Evolutionary conservation across 768 basidiomycete genomes (phyloP).

Genomic region (Tricholoma sp.): DNA sequence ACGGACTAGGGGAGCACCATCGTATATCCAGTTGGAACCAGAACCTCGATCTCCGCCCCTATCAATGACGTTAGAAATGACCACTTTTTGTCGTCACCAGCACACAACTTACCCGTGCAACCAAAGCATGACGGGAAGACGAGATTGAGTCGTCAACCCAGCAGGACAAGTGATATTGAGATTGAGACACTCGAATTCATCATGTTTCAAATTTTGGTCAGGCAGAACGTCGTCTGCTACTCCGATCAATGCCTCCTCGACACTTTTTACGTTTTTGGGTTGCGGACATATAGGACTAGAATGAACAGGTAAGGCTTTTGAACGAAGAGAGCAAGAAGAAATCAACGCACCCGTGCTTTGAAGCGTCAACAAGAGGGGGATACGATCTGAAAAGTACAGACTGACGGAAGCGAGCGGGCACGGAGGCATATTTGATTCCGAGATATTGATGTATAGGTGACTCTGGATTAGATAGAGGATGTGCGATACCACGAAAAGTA

Average conservation of each 20-base stretch:
- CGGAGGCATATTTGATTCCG: constrained; percentile 72
- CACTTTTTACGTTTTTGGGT: constrained; percentile 31
- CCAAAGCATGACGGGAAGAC: constrained; percentile 78
- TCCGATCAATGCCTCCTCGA: constrained; percentile 62
- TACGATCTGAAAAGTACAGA: constrained; percentile 59
- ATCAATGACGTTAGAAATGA: constrained; percentile 7
- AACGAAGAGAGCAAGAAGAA: neutral
- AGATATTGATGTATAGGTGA: constrained; percentile 63
- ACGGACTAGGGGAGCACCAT: constrained; percentile 66
- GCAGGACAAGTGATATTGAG: constrained; percentile 76
- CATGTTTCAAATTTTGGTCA: constrained; percentile 49
- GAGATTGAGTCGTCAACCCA: constrained; percentile 45
- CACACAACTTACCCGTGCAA: constrained; percentile 64
- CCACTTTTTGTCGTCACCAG: constrained; percentile 1
- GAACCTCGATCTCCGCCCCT: constrained; percentile 72
- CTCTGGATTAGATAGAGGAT: constrained; percentile 52
- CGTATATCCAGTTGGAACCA: constrained; percentile 75
- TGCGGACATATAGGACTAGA: constrained; percentile 76
- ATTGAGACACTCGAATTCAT: constrained; percentile 79
- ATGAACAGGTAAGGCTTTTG: neutral
- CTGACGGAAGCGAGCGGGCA: constrained; percentile 74
- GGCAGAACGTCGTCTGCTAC: constrained; percentile 49
- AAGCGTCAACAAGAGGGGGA: constrained; percentile 54
- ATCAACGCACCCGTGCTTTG: constrained; percentile 56
- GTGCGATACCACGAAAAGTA: constrained; percentile 62